Base-by-base conservation (phyloP, 257 asterid species). In the Plectranthus barbatus region DNA sequence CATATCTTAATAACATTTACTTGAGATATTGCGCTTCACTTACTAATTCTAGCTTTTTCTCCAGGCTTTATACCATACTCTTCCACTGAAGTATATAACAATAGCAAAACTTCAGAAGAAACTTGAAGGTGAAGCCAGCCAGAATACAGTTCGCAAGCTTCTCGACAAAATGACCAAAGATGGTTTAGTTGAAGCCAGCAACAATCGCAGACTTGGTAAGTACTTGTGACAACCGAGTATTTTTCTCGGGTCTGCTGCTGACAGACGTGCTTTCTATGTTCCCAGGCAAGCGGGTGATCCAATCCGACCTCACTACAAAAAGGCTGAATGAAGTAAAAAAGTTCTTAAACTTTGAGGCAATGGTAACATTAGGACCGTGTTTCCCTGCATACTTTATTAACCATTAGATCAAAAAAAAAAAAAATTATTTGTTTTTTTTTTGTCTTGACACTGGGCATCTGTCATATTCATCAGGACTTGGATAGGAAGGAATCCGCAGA, bases 41-140 rank as follows among this genome's bases (percentile, higher is more conserved):
- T 23, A 64, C 57, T 33, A 14, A 33, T 8, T 45, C 51, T 60
- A 63, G 67, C 29, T 53, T 69, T 51, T 57, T 48, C 23, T 62
- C 56, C 89, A 92, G 98, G 98, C 98, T 59, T 72, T 92, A 72
- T 83, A 80, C 75, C 90, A 89, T 68, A 90, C 97, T 70, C 97
- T 92, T 54, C 93, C 95, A 41, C n/a, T 86, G 96, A 74, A 79
- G 77, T 83, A 84, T 67, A 74, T 89, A 72, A 74, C 81, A 40
- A 79, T 78, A 37, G 40, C 85, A 60, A 83, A 86, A 79, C 99
- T 92, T 65, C 95, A 86, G 74, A 72, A 64, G 48, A 89, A 86
- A 67, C 90, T 92, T 29, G 86, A 83, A 18, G 95, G 96, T 41
- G 85, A 81, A 70, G 95, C 87, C 64, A 84, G 73, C 72, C 87